These are phyloP conservation scores for Tricholoma sp. DNA, from an alignment of 768 basidiomycete species.

Conservation along the genomic window DNA sequence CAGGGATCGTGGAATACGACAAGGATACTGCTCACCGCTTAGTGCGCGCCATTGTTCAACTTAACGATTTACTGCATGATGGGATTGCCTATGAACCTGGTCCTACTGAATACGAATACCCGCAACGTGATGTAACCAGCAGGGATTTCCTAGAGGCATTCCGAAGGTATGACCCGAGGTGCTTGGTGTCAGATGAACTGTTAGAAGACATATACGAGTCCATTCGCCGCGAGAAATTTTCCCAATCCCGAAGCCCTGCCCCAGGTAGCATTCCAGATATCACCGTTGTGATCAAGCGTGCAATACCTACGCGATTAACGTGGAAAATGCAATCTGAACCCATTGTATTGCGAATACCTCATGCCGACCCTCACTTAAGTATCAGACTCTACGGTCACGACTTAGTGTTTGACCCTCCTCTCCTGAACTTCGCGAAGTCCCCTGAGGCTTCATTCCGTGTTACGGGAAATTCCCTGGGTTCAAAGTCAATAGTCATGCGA, in stretches of 20 bases:
- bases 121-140: constrained; percentile 54
- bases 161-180: constrained; percentile 67
- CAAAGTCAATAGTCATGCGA: constrained; percentile 78
- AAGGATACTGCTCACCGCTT: constrained; percentile 75
- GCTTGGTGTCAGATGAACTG: constrained; percentile 67
- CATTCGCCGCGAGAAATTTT: constrained; percentile 64
- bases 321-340: constrained; percentile 87
- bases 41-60: constrained; percentile 75
- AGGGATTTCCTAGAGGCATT: constrained; percentile 85
- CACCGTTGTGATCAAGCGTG: constrained; percentile 63
- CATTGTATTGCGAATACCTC: constrained; percentile 80
- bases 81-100: constrained; percentile 61
- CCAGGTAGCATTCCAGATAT: constrained; percentile 41
- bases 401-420: constrained; percentile 80
- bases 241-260: constrained; percentile 56
- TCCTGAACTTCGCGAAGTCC: constrained; percentile 73
- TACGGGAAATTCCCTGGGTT: constrained; percentile 79
- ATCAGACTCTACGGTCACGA: constrained; percentile 88
- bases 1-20: constrained; percentile 70
- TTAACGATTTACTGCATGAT: constrained; percentile 85
- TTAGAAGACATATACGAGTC: constrained; percentile 77
- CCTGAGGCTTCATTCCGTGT: constrained; percentile 87
- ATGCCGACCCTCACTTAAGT: constrained; percentile 73
- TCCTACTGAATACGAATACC: constrained; percentile 44
- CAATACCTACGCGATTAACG: constrained; percentile 73